phyloP scores from a whole-genome alignment of 2,329 filamentous ascomycete genomes.

The Verruconis gallopava region DNA sequence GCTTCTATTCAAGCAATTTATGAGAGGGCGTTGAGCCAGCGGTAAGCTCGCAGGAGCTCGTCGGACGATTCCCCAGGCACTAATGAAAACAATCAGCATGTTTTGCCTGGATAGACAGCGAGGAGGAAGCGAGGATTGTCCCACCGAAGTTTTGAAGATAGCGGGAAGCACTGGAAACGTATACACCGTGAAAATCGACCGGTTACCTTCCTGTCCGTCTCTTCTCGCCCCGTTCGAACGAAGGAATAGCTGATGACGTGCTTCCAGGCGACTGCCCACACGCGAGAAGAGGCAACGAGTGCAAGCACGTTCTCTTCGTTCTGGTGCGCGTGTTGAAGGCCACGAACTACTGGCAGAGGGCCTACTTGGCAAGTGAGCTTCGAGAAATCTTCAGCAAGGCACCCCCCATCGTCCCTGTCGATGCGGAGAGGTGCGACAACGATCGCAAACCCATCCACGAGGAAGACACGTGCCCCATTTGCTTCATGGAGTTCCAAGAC shows the following conservation, averaged over 20 bases:
- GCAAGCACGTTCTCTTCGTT: conserved; percentile 47
- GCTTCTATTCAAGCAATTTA: conserved; percentile 34
- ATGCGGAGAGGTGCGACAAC: conserved; percentile 26
- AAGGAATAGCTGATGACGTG: neutral
- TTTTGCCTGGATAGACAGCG: conserved; percentile 41
- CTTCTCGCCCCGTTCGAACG: neutral
- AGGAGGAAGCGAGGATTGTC: conserved; percentile 29
- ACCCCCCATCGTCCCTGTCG: conserved; percentile 34
- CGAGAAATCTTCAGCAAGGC: conserved; percentile 41
- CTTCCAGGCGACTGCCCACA: conserved; percentile 34
- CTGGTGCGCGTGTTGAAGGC: conserved; percentile 46
- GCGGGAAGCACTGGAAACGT: conserved; percentile 50
- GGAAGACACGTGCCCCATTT: conserved; percentile 46
- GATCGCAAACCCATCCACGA: conserved; percentile 41
- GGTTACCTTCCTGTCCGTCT: conserved; percentile 38
- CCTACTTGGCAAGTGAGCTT: conserved; percentile 46
- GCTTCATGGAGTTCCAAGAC: conserved; percentile 41
- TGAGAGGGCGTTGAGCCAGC: conserved; percentile 36
- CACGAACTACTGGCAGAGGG: conserved; percentile 44
- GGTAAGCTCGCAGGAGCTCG: conserved; percentile 14
- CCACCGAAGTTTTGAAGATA: conserved; percentile 42
- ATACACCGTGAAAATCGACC: conserved; percentile 42
- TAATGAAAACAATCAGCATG: conserved; percentile 24
- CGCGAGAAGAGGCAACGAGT: conserved; percentile 42
- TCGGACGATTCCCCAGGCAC: conserved; percentile 4